Evolutionary conservation across 495 filamentous ascomycete species (phyloP).

Genomic region (Haplographium delicatum): DNA sequence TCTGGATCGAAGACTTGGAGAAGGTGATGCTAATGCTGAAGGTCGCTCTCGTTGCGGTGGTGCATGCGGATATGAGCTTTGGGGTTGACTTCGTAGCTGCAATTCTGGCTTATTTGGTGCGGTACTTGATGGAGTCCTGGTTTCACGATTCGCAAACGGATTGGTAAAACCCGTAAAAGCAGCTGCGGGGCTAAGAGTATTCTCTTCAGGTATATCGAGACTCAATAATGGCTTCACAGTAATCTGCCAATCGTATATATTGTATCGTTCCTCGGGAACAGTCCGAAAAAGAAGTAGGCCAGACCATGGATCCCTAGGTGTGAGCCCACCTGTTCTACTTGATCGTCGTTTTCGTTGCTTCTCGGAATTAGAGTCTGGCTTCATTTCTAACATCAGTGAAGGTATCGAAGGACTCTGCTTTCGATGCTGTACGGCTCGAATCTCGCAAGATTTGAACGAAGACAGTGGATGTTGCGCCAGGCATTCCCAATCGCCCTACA

Average conservation of each 20-base stretch:
- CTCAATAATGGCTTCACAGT: constrained; percentile 19
- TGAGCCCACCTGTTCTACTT: constrained; percentile 46
- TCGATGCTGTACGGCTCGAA: constrained; percentile 46
- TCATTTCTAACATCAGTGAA: constrained; percentile 45
- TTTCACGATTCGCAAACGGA: constrained; percentile 20
- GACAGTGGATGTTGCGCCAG: constrained; percentile 44
- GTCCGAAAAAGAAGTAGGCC: constrained; percentile 24
- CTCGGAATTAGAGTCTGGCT: constrained; percentile 44
- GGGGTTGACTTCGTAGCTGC: not conserved
- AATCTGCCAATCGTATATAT: constrained; percentile 24
- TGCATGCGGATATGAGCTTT: constrained; percentile 17
- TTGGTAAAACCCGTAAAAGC: constrained; percentile 23
- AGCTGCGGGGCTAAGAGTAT: constrained; percentile 8
- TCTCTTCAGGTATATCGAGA: constrained; percentile 7
- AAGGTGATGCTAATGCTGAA: constrained; percentile 26
- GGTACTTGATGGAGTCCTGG: not conserved
- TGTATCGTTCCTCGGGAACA: constrained; percentile 19
- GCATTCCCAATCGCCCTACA: constrained; percentile 44
- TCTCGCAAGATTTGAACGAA: constrained; percentile 45
- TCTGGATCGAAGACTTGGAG: constrained; percentile 47
- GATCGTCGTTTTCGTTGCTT: constrained; percentile 51
- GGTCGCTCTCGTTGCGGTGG: constrained; percentile 16
- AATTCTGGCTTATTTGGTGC: constrained; percentile 9
- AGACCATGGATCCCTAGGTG: constrained; percentile 21
- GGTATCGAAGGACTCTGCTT: constrained; percentile 46